phyloP scores from a whole-genome alignment of 768 basidiomycete species.

The Agrocybe pediades region DNA sequence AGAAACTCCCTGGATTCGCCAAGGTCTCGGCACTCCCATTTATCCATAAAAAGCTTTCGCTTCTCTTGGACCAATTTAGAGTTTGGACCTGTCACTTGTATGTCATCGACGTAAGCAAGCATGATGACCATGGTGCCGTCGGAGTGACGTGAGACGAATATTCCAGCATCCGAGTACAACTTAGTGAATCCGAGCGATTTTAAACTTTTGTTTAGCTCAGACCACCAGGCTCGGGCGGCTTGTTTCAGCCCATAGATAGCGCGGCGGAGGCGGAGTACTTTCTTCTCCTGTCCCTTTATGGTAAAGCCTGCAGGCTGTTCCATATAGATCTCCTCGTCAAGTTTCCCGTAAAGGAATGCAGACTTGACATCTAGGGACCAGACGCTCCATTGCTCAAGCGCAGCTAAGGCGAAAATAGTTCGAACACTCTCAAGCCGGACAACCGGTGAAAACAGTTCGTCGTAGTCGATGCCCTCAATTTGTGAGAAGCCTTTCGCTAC shows the following conservation, averaged over 20 bases:
- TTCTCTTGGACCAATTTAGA: background rate
- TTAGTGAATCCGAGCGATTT: slow-evolving; percentile 18
- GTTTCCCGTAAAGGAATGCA: slow-evolving; percentile 16
- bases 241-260: slow-evolving; percentile 32
- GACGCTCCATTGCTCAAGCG: slow-evolving; percentile 10
- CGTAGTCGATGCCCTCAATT: slow-evolving; percentile 36
- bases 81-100: background rate
- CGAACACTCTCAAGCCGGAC: slow-evolving; percentile 5
- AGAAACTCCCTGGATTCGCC: slow-evolving; percentile 20
- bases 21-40: slow-evolving; percentile 25
- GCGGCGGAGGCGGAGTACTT: background rate
- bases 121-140: slow-evolving; percentile 18
- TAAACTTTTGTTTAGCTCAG: slow-evolving; percentile 22
- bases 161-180: slow-evolving; percentile 21
- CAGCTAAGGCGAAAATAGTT: slow-evolving; percentile 6
- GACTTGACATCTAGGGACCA: slow-evolving; percentile 11
- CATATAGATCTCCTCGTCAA: slow-evolving; percentile 11
- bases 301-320: slow-evolving; percentile 3
- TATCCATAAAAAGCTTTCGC: slow-evolving; percentile 14
- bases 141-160: slow-evolving; percentile 19
- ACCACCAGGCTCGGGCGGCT: slow-evolving; percentile 29
- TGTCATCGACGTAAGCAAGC: slow-evolving; percentile 15
- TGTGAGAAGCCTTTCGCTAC: slow-evolving; percentile 37
- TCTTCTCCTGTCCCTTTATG: background rate
- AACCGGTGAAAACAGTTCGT: slow-evolving; percentile 28